phyloP scores from a whole-genome alignment of 2,329 filamentous ascomycete genomes.

The Waltergamsia citrina region DNA sequence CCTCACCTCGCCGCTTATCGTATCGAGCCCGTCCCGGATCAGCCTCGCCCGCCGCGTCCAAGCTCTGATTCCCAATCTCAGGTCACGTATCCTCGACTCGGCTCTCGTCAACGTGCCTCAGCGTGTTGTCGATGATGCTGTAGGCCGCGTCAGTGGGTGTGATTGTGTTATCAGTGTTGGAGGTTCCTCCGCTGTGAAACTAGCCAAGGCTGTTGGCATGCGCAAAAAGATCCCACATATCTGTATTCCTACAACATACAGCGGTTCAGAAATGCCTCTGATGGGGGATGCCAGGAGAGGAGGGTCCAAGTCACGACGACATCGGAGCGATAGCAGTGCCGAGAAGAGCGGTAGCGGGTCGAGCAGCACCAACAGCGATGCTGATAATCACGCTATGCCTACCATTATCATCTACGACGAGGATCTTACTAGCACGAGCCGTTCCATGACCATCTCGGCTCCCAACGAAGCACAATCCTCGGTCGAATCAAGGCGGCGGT shows the following conservation, averaged over 20 bases:
- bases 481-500: slow-evolving; percentile 6
- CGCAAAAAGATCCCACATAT: slow-evolving; percentile 46
- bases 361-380: slow-evolving; percentile 9
- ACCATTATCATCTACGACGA: slow-evolving; percentile 27
- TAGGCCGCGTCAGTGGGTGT: slow-evolving; percentile 22
- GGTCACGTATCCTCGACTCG: slow-evolving; percentile 21
- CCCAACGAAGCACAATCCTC: slow-evolving; percentile 11
- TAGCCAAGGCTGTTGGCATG: slow-evolving; percentile 45
- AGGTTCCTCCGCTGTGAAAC: slow-evolving; percentile 50
- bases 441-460: slow-evolving; percentile 15
- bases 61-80: slow-evolving; percentile 20
- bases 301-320: neutral
- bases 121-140: slow-evolving; percentile 16
- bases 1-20: slow-evolving; percentile 22
- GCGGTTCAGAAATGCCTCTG: slow-evolving; percentile 49
- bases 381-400: slow-evolving; percentile 13
- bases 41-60: slow-evolving; percentile 21
- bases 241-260: slow-evolving; percentile 50
- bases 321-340: slow-evolving; percentile 4
- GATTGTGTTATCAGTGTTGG: slow-evolving; percentile 54
- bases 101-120: slow-evolving; percentile 16
- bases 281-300: slow-evolving; percentile 3
- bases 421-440: slow-evolving; percentile 18
- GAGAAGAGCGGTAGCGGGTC: slow-evolving; percentile 5
- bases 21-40: slow-evolving; percentile 27